Base-by-base conservation (phyloP, 345 rosid species). In the Gossypium stocksii region DNA sequence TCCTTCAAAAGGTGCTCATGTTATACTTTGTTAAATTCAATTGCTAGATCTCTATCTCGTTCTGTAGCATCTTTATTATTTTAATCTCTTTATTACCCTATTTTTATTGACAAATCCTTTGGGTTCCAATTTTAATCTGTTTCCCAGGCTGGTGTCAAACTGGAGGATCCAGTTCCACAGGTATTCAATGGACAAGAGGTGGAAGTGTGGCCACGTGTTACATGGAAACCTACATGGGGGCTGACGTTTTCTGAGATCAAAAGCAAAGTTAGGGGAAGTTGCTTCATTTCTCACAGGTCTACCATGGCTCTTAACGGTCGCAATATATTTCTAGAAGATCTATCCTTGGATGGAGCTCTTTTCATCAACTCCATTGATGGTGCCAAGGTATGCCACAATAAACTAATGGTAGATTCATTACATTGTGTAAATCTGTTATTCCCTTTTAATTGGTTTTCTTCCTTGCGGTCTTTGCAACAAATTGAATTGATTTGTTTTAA, bases 211-310 rank as follows among this genome's bases (percentile, higher is more conserved):
- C 87, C 98, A 46, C 90, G 89, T 25, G 80, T 95, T 75, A 77
- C 82, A 54, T 93, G 98, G 99, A 89, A 87, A 73, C 94, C 98
- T 34, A 89, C 84, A 77, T 95, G 99, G 99, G 97, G 94, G 62
- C 70, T 89, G 76, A 85, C 91, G 38, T 92, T 91, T 80, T 67
- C 90, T 12, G 97, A 93, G 4, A 77, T 95, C 75, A 89, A 89
- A 78, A 80, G 70, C 12, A 95, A 93, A 91, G 85, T 90, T 4
- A 22, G 79, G 2, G 89, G 87, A 70, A 87, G 70, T 80, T 87
- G 90, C 75, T 83, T 88, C 16, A 56, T 94, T 49, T 86, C 98
- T 84, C 94, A 83, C 56, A 89, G 80, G 72, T 94, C 98, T 1
- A 87, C 92, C 0, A 48, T 91, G 89, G 93, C 84, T 71, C 82